Percentiles rank a stretch among this genome's conserved stretches.
These are phyloP conservation scores for Ustilago xerochloae DNA, from an alignment of 1,284 basidiomycete genomes.

Conservation along the genomic window DNA sequence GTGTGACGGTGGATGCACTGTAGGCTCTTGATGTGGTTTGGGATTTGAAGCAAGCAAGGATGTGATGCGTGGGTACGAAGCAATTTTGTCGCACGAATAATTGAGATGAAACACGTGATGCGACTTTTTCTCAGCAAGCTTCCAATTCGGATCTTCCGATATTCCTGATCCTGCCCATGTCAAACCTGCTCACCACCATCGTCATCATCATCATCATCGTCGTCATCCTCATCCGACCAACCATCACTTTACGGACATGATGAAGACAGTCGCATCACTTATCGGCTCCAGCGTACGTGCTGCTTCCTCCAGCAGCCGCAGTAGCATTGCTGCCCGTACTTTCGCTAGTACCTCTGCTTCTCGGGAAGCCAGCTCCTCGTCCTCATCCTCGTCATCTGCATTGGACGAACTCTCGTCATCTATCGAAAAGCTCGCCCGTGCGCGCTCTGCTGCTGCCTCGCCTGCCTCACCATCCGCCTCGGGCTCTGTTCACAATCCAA, in stretches of 20 bases:
- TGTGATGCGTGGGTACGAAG: neutral
- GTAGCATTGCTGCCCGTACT: neutral
- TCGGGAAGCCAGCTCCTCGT: neutral
- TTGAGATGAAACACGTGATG: conserved; percentile 6
- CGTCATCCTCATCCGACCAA: neutral
- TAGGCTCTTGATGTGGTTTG: neutral
- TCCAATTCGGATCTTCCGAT: conserved; percentile 3
- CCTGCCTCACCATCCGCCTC: conserved; percentile 3
- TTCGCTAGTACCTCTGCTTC: neutral
- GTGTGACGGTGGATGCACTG: neutral
- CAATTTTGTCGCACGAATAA: conserved; percentile 11
- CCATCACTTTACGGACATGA: neutral
- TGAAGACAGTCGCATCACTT: conserved; percentile 5
- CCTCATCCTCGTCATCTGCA: conserved; percentile 3
- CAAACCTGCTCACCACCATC: conserved; percentile 1
- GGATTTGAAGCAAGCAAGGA: neutral
- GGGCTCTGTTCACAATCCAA: conserved; percentile 26
- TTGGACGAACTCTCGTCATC: conserved; percentile 37
- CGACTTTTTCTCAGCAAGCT: neutral
- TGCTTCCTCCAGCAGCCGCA: neutral
- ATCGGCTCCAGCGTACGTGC: neutral
- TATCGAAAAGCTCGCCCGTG: conserved; percentile 37
- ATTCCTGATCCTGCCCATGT: too few species aligned
- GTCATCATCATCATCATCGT: neutral
- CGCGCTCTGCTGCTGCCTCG: conserved; percentile 4